Conservation (phyloP, 2,329 filamentous ascomycete species). For the Fusarium succisae region DNA sequence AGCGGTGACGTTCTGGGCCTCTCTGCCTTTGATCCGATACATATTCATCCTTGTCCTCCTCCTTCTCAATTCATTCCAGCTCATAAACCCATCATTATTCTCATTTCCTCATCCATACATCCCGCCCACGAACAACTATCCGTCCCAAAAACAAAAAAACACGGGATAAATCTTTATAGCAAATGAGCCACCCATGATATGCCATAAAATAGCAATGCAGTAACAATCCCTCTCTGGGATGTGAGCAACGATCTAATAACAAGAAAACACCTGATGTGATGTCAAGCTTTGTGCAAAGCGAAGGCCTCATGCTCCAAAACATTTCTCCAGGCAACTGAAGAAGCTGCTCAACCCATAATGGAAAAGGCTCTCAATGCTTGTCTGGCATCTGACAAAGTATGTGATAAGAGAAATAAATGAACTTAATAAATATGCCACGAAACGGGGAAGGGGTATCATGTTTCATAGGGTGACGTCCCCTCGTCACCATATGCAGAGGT, state of each 20-base stretch:
- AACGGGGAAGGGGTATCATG: conserved; percentile 39
- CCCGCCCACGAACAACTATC: conserved; percentile 7
- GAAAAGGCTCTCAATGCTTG: conserved; percentile 23
- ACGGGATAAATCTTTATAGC: conserved; percentile 14
- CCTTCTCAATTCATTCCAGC: conserved; percentile 15
- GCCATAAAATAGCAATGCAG: conserved; percentile 19
- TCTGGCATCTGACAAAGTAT: conserved; percentile 31
- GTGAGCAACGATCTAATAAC: conserved; percentile 37
- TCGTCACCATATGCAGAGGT: conserved; percentile 49
- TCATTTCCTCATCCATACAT: conserved; percentile 31
- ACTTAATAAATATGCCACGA: conserved; percentile 23
- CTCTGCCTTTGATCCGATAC: conserved; percentile 1
- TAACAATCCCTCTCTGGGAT: conserved; percentile 24
- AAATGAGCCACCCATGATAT: conserved; percentile 34
- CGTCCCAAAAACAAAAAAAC: conserved; percentile 14
- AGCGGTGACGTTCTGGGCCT: conserved; percentile 3
- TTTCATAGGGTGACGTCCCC: conserved; percentile 39
- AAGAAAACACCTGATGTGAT: conserved; percentile 30
- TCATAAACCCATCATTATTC: conserved; percentile 30
- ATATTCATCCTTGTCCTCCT: conserved; percentile 13
- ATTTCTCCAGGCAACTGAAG: conserved; percentile 31
- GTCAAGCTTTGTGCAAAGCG: conserved; percentile 2
- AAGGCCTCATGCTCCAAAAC: conserved; percentile 23
- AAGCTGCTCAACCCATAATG: conserved; percentile 26
- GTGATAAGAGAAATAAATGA: conserved; percentile 23